Conservation (phyloP, 345 rosid species). For the Heritiera fomes region DNA sequence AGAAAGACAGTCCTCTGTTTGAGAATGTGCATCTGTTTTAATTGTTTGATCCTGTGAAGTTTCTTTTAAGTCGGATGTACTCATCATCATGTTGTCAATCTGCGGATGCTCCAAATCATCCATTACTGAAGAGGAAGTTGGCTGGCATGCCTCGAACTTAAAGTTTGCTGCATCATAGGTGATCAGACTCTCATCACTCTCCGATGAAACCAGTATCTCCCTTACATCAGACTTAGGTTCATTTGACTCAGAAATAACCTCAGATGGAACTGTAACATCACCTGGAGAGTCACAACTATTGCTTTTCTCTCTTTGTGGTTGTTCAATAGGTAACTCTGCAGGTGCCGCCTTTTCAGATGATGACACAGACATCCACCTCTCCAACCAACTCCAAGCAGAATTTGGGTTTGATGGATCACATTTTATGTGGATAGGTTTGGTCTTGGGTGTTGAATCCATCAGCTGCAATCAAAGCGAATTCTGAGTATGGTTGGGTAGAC, state of each 20-base stretch:
- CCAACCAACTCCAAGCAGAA: slow-evolving; percentile 94
- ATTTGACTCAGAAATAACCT: slow-evolving; percentile 34
- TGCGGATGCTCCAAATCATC: slow-evolving; percentile 41
- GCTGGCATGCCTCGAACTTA: slow-evolving; percentile 29
- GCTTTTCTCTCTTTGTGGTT: slow-evolving; percentile 37
- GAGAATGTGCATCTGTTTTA: slow-evolving; percentile 33
- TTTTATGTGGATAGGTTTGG: slow-evolving; percentile 64
- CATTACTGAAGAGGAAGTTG: slow-evolving; percentile 24
- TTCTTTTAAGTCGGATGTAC: slow-evolving; percentile 40
- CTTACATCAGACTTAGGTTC: slow-evolving; percentile 29
- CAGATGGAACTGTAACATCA: slow-evolving; percentile 34
- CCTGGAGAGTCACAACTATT: slow-evolving; percentile 26
- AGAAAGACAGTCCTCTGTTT: slow-evolving; percentile 31
- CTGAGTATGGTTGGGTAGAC: slow-evolving; percentile 9
- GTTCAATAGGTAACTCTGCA: slow-evolving; percentile 34
- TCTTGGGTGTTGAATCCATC: slow-evolving; percentile 74
- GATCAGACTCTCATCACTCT: slow-evolving; percentile 43
- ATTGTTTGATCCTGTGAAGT: slow-evolving; percentile 39
- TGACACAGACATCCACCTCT: slow-evolving; percentile 86
- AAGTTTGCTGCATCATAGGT: slow-evolving; percentile 36
- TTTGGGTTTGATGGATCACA: slow-evolving; percentile 77
- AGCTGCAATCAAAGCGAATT: slow-evolving; percentile 50
- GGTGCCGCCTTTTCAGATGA: slow-evolving; percentile 45
- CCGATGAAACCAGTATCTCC: slow-evolving; percentile 33
- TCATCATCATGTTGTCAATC: slow-evolving; percentile 27